Percentiles rank a stretch among this genome's conserved stretches.
phyloP scores from a whole-genome alignment of 2,329 filamentous ascomycete genomes.

The Lachnellula arida region DNA sequence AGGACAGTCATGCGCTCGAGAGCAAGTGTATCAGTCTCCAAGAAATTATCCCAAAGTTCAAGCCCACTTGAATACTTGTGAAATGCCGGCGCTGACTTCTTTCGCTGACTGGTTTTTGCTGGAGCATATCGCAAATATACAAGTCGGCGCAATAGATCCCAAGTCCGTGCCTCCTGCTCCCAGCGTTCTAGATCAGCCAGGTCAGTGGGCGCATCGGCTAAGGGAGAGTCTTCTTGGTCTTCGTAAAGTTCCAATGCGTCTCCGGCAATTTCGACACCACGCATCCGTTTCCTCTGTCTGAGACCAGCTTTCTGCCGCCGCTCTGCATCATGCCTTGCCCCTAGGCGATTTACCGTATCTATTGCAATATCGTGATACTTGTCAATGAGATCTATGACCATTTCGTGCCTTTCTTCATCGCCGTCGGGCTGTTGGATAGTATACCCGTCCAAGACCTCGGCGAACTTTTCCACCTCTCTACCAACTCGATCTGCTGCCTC shows the following conservation, averaged over 20 bases:
- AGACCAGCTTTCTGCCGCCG: constrained; percentile 25
- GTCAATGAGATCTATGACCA: constrained; percentile 64
- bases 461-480: constrained; percentile 82
- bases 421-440: constrained; percentile 46
- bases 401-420: constrained; percentile 52
- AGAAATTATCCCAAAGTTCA: constrained; percentile 68
- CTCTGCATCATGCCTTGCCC: constrained; percentile 35
- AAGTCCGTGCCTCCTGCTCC: constrained; percentile 83
- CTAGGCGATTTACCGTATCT: constrained; percentile 41
- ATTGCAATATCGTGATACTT: constrained; percentile 56
- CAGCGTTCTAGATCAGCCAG: constrained; percentile 56
- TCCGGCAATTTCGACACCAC: constrained; percentile 26
- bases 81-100: constrained; percentile 24
- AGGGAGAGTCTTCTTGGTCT: constrained; percentile 42
- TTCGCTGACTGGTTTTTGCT: constrained; percentile 14
- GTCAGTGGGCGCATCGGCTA: constrained; percentile 27
- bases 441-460: constrained; percentile 75
- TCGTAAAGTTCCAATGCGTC: constrained; percentile 39
- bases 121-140: constrained; percentile 62
- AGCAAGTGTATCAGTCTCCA: constrained; percentile 67
- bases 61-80: constrained; percentile 54
- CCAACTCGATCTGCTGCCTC: constrained; percentile 65
- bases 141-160: constrained; percentile 67
- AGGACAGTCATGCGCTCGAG: constrained; percentile 75
- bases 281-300: constrained; percentile 34